Evolutionary conservation across 768 basidiomycete genomes (phyloP), one percentile per base, ranked within the genome.

Genomic region (Hebeloma cylindrosporum): DNA sequence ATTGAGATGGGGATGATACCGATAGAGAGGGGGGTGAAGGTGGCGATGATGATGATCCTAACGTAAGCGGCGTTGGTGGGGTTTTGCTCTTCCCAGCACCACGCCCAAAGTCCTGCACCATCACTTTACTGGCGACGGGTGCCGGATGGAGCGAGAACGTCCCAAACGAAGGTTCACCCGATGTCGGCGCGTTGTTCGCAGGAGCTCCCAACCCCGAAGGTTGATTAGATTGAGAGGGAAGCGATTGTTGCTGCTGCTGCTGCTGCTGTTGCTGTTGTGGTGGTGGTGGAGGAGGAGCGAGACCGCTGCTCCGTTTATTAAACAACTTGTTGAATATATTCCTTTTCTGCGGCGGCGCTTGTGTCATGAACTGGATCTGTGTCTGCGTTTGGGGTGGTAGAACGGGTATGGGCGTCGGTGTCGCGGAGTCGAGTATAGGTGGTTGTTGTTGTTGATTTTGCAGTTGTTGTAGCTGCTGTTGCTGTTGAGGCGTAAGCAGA

Each of bases 281-380:
- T 41, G 30, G 31, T 33, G n/a, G 32, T 45, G 41, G 29, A 10
- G 39, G 38, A 14, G 40, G 23, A 14, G 47, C 7, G 22, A n/a
- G 25, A 20, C 18, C 11, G 43, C 52, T 16, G 16, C 55, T 21
- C 66, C 67, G 80, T 56, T 74, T 79, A 59, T 78, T 85, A 71
- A 91, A 91, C 25, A 90, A 65, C 58, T 78, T 85, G 20, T 82
- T 75, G 51, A 90, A 85, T 14, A 91, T 76, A 50, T 79, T 83
- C 16, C 79, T 67, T 47, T 82, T 78, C 46, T 60, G 53, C 52
- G 68, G 64, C 36, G 68, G 56, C 35, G 61, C 54, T 29, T n/a
- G n/a, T n/a, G n/a, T n/a, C n/a, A n/a, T n/a, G n/a, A n/a, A n/a
- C n/a, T n/a, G n/a, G n/a, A n/a, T n/a, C n/a, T n/a, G n/a, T n/a